Evolutionary conservation across 768 basidiomycete genomes (phyloP).

Genomic region (Cantharellus anzutake): DNA sequence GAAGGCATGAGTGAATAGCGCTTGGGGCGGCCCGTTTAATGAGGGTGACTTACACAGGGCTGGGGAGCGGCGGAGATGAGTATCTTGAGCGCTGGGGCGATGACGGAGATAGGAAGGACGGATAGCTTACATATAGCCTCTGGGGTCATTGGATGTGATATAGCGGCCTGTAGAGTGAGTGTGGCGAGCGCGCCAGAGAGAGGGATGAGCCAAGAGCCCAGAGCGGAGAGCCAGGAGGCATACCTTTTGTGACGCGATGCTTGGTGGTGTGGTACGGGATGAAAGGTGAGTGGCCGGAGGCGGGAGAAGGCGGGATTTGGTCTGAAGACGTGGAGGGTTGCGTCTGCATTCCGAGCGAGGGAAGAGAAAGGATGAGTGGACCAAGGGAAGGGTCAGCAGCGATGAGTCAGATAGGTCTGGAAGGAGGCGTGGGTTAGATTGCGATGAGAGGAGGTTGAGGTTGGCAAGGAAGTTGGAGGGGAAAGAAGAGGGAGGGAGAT

Average conservation of each 20-base stretch:
- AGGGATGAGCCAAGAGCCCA: background rate
- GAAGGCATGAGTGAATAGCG: constrained; percentile 1
- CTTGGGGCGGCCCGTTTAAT: background rate
- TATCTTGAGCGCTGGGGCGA: background rate
- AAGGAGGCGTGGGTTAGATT: background rate
- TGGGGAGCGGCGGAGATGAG: background rate
- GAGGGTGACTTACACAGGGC: background rate
- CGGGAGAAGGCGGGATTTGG: background rate
- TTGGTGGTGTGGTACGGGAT: constrained; percentile 8
- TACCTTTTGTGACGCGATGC: constrained; percentile 10
- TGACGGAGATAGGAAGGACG: background rate
- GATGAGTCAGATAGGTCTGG: background rate
- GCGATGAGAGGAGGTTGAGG: background rate
- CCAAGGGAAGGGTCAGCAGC: background rate
- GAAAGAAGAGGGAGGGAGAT: constrained; percentile 1
- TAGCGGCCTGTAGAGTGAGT: constrained; percentile 25
- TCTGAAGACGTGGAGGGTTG: background rate
- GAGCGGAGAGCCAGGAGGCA: background rate
- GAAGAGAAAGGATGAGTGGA: background rate
- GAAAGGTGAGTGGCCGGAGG: background rate
- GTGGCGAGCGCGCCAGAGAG: background rate
- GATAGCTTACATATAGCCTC: constrained; percentile 62
- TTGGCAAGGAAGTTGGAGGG: constrained; percentile 1
- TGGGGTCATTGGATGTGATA: constrained; percentile 76
- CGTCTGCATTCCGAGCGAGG: background rate